Evolutionary conservation across 1,284 basidiomycete genomes (phyloP).

Genomic region (Meira nashicola): DNA sequence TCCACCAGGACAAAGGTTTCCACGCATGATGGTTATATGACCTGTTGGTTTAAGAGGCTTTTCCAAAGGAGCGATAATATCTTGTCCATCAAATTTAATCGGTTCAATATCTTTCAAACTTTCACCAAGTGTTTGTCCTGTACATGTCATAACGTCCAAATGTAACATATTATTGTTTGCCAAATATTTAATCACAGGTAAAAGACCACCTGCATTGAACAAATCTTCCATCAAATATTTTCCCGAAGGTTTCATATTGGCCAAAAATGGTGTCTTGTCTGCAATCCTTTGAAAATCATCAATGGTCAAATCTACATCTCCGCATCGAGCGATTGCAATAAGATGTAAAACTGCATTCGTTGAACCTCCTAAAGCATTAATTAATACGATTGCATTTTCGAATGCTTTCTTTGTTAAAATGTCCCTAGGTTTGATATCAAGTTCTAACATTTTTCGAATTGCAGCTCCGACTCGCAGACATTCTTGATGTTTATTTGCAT

Average conservation of each 20-base stretch:
- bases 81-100: slow-evolving; percentile 61
- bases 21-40: slow-evolving; percentile 81
- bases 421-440: slow-evolving; percentile 83
- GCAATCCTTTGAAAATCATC: slow-evolving; percentile 62
- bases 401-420: slow-evolving; percentile 95
- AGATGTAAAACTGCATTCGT: slow-evolving; percentile 89
- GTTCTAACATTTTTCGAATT: slow-evolving; percentile 73
- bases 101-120: slow-evolving; percentile 77
- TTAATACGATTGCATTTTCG: slow-evolving; percentile 85
- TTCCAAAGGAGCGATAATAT: slow-evolving; percentile 75
- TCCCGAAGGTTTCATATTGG: slow-evolving; percentile 72
- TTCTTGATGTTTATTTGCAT: slow-evolving; percentile 77
- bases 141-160: slow-evolving; percentile 79
- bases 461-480: slow-evolving; percentile 76
- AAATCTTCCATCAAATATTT: slow-evolving; percentile 74
- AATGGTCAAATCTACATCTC: slow-evolving; percentile 72
- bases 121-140: slow-evolving; percentile 78
- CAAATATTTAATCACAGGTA: slow-evolving; percentile 64
- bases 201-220: slow-evolving; percentile 60
- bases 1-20: slow-evolving; percentile 80
- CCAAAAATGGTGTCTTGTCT: slow-evolving; percentile 68
- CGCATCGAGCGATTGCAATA: slow-evolving; percentile 82
- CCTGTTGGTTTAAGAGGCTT: slow-evolving; percentile 83
- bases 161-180: slow-evolving; percentile 68
- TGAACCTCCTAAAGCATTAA: slow-evolving; percentile 64